phyloP scores from a whole-genome alignment of 2,329 filamentous ascomycete genomes.

The Cylindrodendrum hubeiense region DNA sequence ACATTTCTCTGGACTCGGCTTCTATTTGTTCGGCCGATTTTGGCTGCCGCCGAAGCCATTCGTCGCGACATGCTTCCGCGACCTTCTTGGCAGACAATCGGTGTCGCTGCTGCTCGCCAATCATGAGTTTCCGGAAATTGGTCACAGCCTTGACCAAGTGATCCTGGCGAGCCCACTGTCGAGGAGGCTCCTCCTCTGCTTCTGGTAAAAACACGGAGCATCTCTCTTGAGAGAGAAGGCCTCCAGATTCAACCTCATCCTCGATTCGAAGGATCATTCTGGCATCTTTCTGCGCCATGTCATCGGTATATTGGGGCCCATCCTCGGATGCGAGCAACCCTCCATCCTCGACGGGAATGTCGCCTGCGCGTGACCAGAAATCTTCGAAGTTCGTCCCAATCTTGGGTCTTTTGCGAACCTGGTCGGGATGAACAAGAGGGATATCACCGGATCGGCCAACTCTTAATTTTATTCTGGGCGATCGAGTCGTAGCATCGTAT shows the following conservation, averaged over 20 bases:
- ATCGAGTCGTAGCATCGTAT: constrained; percentile 44
- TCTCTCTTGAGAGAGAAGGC: constrained; percentile 76
- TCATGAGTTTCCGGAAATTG: constrained; percentile 84
- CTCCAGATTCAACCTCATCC: constrained; percentile 79
- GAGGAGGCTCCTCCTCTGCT: constrained; percentile 76
- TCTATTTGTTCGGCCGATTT: constrained; percentile 86
- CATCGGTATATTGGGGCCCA: constrained; percentile 68
- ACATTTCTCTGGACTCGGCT: constrained; percentile 78
- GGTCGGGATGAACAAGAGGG: constrained; percentile 70
- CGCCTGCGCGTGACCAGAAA: constrained; percentile 64
- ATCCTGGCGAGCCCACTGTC: constrained; percentile 89
- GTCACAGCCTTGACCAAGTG: constrained; percentile 84
- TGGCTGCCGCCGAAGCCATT: constrained; percentile 79
- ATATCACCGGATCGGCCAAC: constrained; percentile 55
- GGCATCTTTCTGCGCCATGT: constrained; percentile 77
- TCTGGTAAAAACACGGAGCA: constrained; percentile 83
- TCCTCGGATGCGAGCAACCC: constrained; percentile 69
- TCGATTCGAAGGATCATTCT: constrained; percentile 76
- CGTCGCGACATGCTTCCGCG: constrained; percentile 82
- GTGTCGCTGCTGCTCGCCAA: constrained; percentile 83
- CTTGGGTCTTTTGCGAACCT: constrained; percentile 66
- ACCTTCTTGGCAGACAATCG: constrained; percentile 81
- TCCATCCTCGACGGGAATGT: constrained; percentile 68
- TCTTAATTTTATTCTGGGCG: constrained; percentile 63
- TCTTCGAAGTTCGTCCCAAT: constrained; percentile 69